Percentiles rank a stretch among this genome's conserved stretches.
Evolutionary conservation across 495 filamentous ascomycete genomes (phyloP).

Genomic region (Neurospora cerealis): DNA sequence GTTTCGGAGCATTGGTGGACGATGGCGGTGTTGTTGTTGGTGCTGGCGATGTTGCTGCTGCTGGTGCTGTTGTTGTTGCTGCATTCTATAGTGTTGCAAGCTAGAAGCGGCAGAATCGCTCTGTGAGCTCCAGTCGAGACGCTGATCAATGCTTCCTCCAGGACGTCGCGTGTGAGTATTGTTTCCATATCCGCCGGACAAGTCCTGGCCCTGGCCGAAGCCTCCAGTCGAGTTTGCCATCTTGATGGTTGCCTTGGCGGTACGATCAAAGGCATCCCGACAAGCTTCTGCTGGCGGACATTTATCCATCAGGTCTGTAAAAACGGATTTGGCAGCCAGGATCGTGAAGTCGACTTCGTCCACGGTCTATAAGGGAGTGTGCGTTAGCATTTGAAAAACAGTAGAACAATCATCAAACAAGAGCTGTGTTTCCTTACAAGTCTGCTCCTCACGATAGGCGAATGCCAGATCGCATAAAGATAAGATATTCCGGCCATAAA

Average conservation of each 20-base stretch:
- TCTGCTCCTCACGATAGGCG: constrained; percentile 70
- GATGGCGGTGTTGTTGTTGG: background rate
- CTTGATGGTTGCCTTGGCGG: constrained; percentile 86
- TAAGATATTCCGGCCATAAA: constrained; percentile 98
- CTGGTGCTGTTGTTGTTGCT: constrained; percentile 6
- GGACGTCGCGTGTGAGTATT: constrained; percentile 2
- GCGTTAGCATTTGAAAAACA: constrained; percentile 14
- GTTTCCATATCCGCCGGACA: background rate
- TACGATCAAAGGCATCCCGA: constrained; percentile 88
- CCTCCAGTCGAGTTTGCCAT: constrained; percentile 82
- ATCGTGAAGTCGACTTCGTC: constrained; percentile 96
- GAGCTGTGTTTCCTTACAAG: constrained; percentile 48
- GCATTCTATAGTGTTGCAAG: background rate
- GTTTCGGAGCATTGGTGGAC: background rate
- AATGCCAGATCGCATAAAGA: constrained; percentile 96
- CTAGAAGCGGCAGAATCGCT: constrained; percentile 9
- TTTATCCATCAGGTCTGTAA: constrained; percentile 33
- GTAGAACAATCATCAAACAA: background rate
- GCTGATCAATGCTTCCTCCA: constrained; percentile 14
- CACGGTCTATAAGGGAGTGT: constrained; percentile 48
- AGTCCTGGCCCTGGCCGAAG: constrained; percentile 43
- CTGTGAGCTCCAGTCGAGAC: constrained; percentile 21
- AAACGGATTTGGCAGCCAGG: constrained; percentile 68
- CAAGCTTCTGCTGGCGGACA: constrained; percentile 52
- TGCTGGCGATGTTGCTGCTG: constrained; percentile 6